Evolutionary conservation across 805 yeast species (phyloP).

Genomic region (Cyberlindnera maritima): DNA sequence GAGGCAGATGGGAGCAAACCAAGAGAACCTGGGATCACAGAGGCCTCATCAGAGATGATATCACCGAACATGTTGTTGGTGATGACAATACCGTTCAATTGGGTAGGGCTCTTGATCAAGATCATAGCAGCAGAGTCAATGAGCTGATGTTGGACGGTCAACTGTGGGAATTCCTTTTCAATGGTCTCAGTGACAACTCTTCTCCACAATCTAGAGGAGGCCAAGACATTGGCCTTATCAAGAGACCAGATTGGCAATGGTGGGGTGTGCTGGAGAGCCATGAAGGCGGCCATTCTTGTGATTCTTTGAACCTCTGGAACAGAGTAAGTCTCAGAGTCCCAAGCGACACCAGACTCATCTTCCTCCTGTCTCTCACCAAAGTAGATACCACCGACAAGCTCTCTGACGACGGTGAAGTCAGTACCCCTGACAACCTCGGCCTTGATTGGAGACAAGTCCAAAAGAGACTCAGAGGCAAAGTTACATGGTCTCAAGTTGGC

Average conservation of each 20-base stretch:
- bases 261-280: conserved; percentile 90
- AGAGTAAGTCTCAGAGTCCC: conserved; percentile 91
- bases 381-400: conserved; percentile 96
- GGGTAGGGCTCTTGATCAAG: conserved; percentile 85
- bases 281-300: conserved; percentile 96
- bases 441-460: conserved; percentile 86
- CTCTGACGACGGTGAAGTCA: conserved; percentile 90
- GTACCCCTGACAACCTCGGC: conserved; percentile 86
- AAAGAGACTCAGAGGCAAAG: conserved; percentile 80
- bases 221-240: conserved; percentile 97
- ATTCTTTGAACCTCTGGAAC: conserved; percentile 93
- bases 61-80: conserved; percentile 98
- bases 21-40: conserved; percentile 95
- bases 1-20: conserved; percentile 95
- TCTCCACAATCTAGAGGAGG: conserved; percentile 96
- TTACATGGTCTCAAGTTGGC: conserved; percentile 97
- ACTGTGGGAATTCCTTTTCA: conserved; percentile 83
- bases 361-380: conserved; percentile 96
- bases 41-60: conserved; percentile 96
- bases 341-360: conserved; percentile 79
- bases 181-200: conserved; percentile 85
- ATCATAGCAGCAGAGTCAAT: conserved; percentile 99
- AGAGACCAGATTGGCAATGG: conserved; percentile 95
- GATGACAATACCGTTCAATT: conserved; percentile 87
- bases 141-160: conserved; percentile 86